phyloP scores from a whole-genome alignment of 768 basidiomycete genomes.

The Neoboletus magnificus region DNA sequence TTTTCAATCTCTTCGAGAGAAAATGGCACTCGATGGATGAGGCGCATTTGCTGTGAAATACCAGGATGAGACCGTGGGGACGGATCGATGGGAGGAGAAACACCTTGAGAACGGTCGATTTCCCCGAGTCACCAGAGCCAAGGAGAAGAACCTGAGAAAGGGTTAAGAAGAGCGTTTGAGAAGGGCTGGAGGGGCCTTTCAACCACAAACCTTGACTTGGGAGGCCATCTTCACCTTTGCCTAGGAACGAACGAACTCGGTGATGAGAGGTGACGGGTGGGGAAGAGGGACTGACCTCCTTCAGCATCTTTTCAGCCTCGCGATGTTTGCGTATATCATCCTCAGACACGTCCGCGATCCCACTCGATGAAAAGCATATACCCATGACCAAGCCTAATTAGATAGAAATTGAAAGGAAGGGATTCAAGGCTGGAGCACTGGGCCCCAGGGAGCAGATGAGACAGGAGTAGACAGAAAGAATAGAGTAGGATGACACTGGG shows the following conservation, averaged over 20 bases:
- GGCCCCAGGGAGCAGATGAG: conserved; percentile 3
- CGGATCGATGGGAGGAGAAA: background rate
- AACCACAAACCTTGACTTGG: conserved; percentile 67
- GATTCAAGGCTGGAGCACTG: conserved; percentile 9
- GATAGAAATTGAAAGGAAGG: conserved; percentile 6
- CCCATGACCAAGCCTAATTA: conserved; percentile 50
- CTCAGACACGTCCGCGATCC: conserved; percentile 58
- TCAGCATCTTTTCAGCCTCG: conserved; percentile 75
- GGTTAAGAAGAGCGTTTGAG: background rate
- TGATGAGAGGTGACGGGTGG: background rate
- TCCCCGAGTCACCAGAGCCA: conserved; percentile 92
- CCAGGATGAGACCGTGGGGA: background rate
- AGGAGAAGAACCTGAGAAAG: conserved; percentile 70
- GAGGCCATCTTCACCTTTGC: conserved; percentile 66
- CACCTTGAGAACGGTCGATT: conserved; percentile 89
- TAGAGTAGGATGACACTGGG: background rate
- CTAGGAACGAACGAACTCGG: conserved; percentile 35
- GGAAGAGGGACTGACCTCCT: conserved; percentile 50
- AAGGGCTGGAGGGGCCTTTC: background rate
- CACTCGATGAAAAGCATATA: conserved; percentile 66
- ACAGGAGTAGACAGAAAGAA: background rate
- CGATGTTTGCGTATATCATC: conserved; percentile 62
- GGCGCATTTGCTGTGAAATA: conserved; percentile 80
- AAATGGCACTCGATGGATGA: conserved; percentile 89
- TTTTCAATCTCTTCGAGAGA: conserved; percentile 77